Evolutionary conservation across 2,329 filamentous ascomycete genomes (phyloP), one percentile per base, ranked within the genome.

Genomic region (Leptographium galeiforme): DNA sequence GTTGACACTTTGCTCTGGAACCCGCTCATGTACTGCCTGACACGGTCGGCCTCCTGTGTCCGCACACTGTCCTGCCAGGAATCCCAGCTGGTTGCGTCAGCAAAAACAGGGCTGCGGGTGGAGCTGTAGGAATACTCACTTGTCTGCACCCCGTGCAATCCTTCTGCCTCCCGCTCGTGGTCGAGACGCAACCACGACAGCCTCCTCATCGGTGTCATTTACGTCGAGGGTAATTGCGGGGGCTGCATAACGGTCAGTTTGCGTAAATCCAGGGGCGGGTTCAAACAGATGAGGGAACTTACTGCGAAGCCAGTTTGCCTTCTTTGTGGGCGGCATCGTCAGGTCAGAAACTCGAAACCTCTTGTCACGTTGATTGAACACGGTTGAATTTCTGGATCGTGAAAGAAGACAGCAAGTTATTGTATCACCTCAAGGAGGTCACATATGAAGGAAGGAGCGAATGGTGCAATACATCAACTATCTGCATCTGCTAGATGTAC

Each of bases 21-120:
- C 8, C 51, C 50, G 18, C 19, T 25, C 49, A 52, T 38, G 45
- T 57, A 59, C 51, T 59, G 54, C 48, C 41, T 44, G 39, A 53
- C 58, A 5, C 58, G 58, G 18, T 55, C 55, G 11, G 49, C 53
- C 36, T 59, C 57, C 33, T 57, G 55, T 32, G 43, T 39, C n/a
- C 55, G 58, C 8, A 44, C 51, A 6, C 50, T 38, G 6, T 55
- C 52, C 32, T 57, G 55, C 53, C 50, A 57, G 18, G 41, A 14
- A 19, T 52, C 36, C 54, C 57, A 57, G 18, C 54, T 53, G 12
- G 0, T 5, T 32, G 11, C 11, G 46, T 53, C 39, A 51, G 53
- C 19, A 34, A 8, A 6, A 16, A 8, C 36, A 12, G 8, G 30
- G 32, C 8, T 8, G 41, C 11, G 2, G 14, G 6, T n/a, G 45